Conservation (phyloP, 2,329 filamentous ascomycete genomes). For the Onygenales sp. region DNA sequence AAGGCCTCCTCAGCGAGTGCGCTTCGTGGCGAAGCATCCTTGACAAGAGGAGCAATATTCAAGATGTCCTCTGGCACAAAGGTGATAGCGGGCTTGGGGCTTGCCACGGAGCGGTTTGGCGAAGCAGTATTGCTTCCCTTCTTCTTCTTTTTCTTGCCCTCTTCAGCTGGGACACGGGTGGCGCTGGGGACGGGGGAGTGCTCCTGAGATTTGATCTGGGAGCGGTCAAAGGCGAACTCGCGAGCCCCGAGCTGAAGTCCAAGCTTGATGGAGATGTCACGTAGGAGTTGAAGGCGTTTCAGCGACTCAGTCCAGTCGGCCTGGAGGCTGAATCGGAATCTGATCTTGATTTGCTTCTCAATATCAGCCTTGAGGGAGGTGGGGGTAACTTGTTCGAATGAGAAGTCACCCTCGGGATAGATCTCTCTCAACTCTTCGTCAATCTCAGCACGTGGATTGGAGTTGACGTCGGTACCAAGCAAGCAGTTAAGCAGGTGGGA, state of each 20-base stretch:
- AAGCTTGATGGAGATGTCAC: slow-evolving; percentile 80
- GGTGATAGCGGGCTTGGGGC: slow-evolving; percentile 44
- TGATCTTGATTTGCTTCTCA: slow-evolving; percentile 57
- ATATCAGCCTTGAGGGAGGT: slow-evolving; percentile 61
- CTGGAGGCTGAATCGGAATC: slow-evolving; percentile 68
- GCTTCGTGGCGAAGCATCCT: slow-evolving; percentile 87
- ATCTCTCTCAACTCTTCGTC: slow-evolving; percentile 64
- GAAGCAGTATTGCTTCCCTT: slow-evolving; percentile 43
- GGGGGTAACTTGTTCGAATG: slow-evolving; percentile 70
- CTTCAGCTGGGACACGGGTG: slow-evolving; percentile 27
- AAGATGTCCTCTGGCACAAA: slow-evolving; percentile 80
- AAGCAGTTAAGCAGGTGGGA: slow-evolving; percentile 91
- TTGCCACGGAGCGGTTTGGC: slow-evolving; percentile 33
- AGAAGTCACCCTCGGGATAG: slow-evolving; percentile 73
- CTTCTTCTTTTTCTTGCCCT: slow-evolving; percentile 48
- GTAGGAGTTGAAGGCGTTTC: slow-evolving; percentile 73
- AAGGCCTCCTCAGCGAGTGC: slow-evolving; percentile 88
- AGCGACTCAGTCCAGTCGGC: slow-evolving; percentile 57
- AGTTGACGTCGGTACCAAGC: slow-evolving; percentile 65
- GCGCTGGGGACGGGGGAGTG: slow-evolving; percentile 29
- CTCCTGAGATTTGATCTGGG: slow-evolving; percentile 24
- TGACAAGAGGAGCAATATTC: slow-evolving; percentile 88
- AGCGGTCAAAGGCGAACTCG: slow-evolving; percentile 58
- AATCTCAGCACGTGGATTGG: slow-evolving; percentile 67
- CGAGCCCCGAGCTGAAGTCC: slow-evolving; percentile 80